A percentile compares a stretch with the other conserved stretches of the same genome.
Evolutionary conservation across 495 filamentous ascomycete species (phyloP).

Genomic region (Echria macrotheca): DNA sequence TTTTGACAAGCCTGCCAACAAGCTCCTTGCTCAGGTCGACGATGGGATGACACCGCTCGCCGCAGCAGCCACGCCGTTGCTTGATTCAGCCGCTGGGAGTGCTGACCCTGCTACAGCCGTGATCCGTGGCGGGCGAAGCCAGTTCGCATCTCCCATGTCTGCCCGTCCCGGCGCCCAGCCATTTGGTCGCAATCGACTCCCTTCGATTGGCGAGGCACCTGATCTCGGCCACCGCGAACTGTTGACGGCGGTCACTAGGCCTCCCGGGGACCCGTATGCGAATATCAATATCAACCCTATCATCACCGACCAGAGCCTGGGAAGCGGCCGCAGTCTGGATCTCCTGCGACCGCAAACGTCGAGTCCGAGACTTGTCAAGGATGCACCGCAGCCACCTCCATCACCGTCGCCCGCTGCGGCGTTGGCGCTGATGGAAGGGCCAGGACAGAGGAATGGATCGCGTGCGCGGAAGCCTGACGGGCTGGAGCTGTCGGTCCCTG

Average conservation of each 20-base stretch:
- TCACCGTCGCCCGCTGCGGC: slow-evolving; percentile 45
- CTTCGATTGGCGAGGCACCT: slow-evolving; percentile 77
- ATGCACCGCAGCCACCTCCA: slow-evolving; percentile 42
- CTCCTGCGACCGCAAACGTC: slow-evolving; percentile 40
- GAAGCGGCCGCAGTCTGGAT: slow-evolving; percentile 15
- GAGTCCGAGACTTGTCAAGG: slow-evolving; percentile 46
- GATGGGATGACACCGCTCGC: slow-evolving; percentile 72
- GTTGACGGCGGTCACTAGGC: slow-evolving; percentile 22
- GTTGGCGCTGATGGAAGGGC: slow-evolving; percentile 47
- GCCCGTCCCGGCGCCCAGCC: slow-evolving; percentile 66
- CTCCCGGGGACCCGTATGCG: slow-evolving; percentile 17
- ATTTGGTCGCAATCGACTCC: slow-evolving; percentile 60
- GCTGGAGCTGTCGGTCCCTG: slow-evolving; percentile 66
- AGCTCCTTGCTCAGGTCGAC: slow-evolving; percentile 62
- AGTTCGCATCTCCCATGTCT: slow-evolving; percentile 61
- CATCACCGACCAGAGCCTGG: slow-evolving; percentile 16
- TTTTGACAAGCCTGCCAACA: slow-evolving; percentile 61
- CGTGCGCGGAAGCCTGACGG: slow-evolving; percentile 76
- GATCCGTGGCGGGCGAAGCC: slow-evolving; percentile 52
- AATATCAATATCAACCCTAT: slow-evolving; percentile 13
- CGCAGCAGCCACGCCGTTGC: slow-evolving; percentile 80
- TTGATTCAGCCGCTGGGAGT: slow-evolving; percentile 79
- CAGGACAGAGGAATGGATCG: slow-evolving; percentile 61
- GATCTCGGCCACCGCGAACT: slow-evolving; percentile 32
- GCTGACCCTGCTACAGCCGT: slow-evolving; percentile 59